A percentile compares a stretch with the other conserved stretches of the same genome.
phyloP scores from a whole-genome alignment of 331 rosid genomes.

The Pyracantha coccinea region DNA sequence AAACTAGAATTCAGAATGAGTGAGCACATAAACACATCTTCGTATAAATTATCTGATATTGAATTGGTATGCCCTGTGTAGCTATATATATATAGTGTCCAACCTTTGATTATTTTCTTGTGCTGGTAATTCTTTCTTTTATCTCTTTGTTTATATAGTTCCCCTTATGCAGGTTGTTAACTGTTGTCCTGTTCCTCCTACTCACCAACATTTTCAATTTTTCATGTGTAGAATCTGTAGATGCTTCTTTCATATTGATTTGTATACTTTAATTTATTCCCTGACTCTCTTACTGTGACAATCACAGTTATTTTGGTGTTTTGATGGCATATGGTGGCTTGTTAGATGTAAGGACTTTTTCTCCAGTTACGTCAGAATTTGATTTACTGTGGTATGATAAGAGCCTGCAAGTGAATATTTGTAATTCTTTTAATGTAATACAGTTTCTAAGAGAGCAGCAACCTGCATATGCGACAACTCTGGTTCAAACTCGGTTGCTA shows the following conservation, averaged over 20 bases:
- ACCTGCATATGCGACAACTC: constrained; percentile 40
- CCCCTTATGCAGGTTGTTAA: not conserved
- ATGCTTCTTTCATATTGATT: not conserved
- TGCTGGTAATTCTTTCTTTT: not conserved
- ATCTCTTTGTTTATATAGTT: not conserved
- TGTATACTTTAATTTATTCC: not conserved
- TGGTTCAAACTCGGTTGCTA: constrained; percentile 53
- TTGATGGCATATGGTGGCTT: constrained; percentile 81
- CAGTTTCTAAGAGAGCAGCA: constrained; percentile 87
- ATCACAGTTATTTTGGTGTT: constrained; percentile 77
- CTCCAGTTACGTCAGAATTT: constrained; percentile 14
- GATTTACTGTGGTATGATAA: not conserved
- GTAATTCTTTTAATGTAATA: constrained; percentile 4
- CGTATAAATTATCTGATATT: not conserved
- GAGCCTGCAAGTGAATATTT: constrained; percentile 1
- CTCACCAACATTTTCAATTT: not conserved
- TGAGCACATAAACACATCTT: constrained; percentile 36
- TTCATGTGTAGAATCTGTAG: not conserved
- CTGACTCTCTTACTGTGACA: not conserved
- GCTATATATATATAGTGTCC: too few species aligned
- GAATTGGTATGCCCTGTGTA: not conserved
- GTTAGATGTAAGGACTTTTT: constrained; percentile 61
- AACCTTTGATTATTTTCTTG: not conserved
- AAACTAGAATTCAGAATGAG: constrained; percentile 44
- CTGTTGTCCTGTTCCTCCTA: not conserved